Evolutionary conservation across 75 land plant species (phyloP), one percentile per base, ranked within the genome.

Genomic region (Pinus albicaulis): DNA sequence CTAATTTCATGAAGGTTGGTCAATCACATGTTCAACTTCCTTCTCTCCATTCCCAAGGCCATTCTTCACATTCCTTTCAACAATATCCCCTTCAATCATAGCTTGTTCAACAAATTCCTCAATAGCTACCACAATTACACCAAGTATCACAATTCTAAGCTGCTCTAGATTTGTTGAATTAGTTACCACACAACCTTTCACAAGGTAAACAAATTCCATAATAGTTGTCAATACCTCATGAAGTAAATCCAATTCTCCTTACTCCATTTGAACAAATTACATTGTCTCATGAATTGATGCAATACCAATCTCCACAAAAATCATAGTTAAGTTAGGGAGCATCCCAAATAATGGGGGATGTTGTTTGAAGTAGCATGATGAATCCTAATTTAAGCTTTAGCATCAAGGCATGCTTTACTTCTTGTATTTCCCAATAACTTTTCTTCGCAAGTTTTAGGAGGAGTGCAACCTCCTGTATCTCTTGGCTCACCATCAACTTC

Each of bases 401-500:
- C 28, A 17, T 14, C 53, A 3, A n/a, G 25, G 22, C 59, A 58
- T 23, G 41, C 72, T 20, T 57, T 73, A 16, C 60, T 79, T 38
- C 71, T 71, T 41, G 55, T 8, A 16, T 52, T 44, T 3, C 56
- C 55, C 53, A 71, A 71, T 71, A 70, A 76, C n/a, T 57, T 41
- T 23, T 74, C 85, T 16, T 74, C 63, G 14, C 79, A 73, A 38
- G 48, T 68, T 36, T 75, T 75, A 17, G 80, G 72, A 17, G 80
- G 72, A 56, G 60, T 57, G n/a, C 74, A 73, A 48, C 94, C 92
- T 56, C 86, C 92, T 53, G 84, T 89, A 23, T 92, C 94, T 19
- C 91, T 88, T 12, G 92, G 92, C 20, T 95, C 91, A 5, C 89
- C 81, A 48, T 92, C 94, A 59, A 53, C 70, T 17, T 65, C 85